Evolutionary conservation across 1,284 basidiomycete species (phyloP), one percentile per base, ranked within the genome.

Genomic region (Porodaedalea pini): DNA sequence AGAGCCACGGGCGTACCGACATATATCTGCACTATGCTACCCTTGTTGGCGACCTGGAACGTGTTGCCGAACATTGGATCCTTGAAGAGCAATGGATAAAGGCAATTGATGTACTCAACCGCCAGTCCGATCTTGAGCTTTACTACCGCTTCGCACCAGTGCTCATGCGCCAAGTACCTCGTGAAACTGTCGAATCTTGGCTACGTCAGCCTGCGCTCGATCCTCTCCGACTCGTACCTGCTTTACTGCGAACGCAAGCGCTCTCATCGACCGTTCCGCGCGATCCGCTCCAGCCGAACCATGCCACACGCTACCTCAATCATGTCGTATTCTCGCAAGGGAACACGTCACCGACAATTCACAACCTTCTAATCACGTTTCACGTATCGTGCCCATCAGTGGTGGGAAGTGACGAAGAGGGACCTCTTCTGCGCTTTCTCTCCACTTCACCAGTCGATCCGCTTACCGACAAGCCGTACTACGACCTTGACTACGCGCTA

Each of bases 401-500:
- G 58, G 61, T 68, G 54, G 45, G 58, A 13, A 58, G 71, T 4
- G 80, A 81, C 19, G 88, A 92, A 64, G 95, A 97, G 64, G 86
- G 79, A 1, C 83, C 87, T 2, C 80, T 99, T 3, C 76, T 98
- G 21, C 84, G 86, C 23, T 98, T 97, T 75, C 81, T 99, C 37
- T 83, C 84, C n/a, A 82, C 82, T 0, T 88, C 91, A 1, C 93
- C 92, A 1, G 81, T 84, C 17, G 86, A 98, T 69, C 88, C 93
- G 1, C 69, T 90, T 21, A 92, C 92, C 0, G 85, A 85, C 2
- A 86, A 86, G 67, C 95, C 96, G 0, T 97, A 94, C 71, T 99
- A 94, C 68, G 96, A 99, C 66, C 82, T 99, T 37, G 95, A 99
- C 74, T 99, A 98, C 68, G 97, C 96, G 0, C 71, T 99, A 58